Conservation (phyloP, 345 rosid genomes). For the Gossypium stocksii region DNA sequence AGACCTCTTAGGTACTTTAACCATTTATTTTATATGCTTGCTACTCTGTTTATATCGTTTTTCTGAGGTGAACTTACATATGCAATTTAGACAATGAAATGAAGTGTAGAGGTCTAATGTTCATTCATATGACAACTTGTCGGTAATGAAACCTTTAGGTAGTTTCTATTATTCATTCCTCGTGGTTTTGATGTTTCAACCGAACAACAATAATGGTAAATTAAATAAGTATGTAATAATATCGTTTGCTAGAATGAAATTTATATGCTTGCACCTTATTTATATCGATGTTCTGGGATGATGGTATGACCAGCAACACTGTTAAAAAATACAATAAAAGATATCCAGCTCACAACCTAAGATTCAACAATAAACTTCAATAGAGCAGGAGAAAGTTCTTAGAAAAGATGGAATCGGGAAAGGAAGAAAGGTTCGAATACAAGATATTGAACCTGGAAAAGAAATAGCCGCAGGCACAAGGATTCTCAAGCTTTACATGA, state of each 20-base stretch:
- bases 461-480: too few species aligned
- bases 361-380: too few species aligned
- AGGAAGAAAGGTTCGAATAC: too few species aligned
- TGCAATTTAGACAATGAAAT: not conserved
- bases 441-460: too few species aligned
- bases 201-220: slow-evolving; percentile 26
- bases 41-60: not conserved
- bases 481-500: too few species aligned
- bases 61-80: not conserved
- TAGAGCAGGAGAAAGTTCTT: too few species aligned
- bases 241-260: not conserved
- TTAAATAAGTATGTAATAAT: slow-evolving; percentile 15
- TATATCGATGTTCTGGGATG: not conserved
- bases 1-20: too few species aligned
- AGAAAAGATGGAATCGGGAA: too few species aligned
- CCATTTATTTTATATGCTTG: not conserved
- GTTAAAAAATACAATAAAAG: too few species aligned
- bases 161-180: slow-evolving; percentile 44
- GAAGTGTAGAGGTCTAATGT: not conserved
- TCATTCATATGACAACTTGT: not conserved
- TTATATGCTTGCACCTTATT: not conserved
- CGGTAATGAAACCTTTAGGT: not conserved
- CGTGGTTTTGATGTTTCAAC: slow-evolving; percentile 82
- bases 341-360: too few species aligned
- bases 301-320: not conserved